phyloP scores from a whole-genome alignment of 805 yeast species.

The Lipomyces kockii region DNA sequence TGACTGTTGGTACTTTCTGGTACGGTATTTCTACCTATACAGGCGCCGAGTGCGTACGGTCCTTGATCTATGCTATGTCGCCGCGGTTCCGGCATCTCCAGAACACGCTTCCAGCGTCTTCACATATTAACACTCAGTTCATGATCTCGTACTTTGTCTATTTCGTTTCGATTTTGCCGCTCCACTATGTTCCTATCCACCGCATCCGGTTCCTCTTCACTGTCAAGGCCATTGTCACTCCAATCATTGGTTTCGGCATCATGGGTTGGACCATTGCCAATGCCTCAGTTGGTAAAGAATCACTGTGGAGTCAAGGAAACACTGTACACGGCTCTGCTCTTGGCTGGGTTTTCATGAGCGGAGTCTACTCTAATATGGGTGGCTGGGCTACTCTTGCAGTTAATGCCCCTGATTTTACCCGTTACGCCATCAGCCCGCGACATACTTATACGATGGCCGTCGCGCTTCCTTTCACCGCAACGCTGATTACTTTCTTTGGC shows the following conservation, averaged over 20 bases:
- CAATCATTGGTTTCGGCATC: slow-evolving; percentile 36
- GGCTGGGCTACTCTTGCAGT: slow-evolving; percentile 49
- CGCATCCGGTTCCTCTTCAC: slow-evolving; percentile 35
- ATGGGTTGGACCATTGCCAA: slow-evolving; percentile 55
- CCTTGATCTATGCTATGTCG: slow-evolving; percentile 75
- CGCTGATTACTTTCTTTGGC: slow-evolving; percentile 38
- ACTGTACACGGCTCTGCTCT: slow-evolving; percentile 61
- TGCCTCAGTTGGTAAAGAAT: slow-evolving; percentile 75
- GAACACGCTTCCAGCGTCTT: slow-evolving; percentile 61
- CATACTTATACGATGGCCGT: slow-evolving; percentile 59
- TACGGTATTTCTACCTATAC: slow-evolving; percentile 84
- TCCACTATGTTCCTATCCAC: slow-evolving; percentile 33
- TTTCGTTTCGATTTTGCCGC: slow-evolving; percentile 36
- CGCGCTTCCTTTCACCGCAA: slow-evolving; percentile 49
- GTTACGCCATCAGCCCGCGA: slow-evolving; percentile 49
- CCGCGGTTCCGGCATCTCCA: slow-evolving; percentile 48
- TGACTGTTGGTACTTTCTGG: slow-evolving; percentile 87
- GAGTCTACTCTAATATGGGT: slow-evolving; percentile 31
- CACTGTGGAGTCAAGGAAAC: slow-evolving; percentile 50
- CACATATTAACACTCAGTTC: slow-evolving; percentile 43
- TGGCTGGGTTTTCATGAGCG: slow-evolving; percentile 87
- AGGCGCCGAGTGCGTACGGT: slow-evolving; percentile 82
- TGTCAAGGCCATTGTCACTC: slow-evolving; percentile 34
- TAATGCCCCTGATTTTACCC: slow-evolving; percentile 56
- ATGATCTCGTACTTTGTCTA: slow-evolving; percentile 39